phyloP scores from a whole-genome alignment of 108 stramenopile genomes.

The Nitzschia inconspicua region DNA sequence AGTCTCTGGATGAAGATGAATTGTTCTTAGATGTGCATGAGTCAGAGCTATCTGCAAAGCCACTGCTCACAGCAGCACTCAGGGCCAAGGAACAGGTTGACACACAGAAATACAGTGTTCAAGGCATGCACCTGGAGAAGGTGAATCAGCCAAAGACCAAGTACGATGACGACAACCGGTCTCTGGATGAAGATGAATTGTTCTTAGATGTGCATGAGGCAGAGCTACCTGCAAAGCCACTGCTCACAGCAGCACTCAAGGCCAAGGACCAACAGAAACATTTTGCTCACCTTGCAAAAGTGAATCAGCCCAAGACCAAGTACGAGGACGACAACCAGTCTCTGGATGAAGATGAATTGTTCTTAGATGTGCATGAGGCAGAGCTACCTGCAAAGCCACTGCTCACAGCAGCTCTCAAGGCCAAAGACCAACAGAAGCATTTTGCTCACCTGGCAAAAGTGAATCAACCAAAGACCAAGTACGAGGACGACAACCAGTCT shows the following conservation, averaged over 20 bases:
- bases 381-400: constrained; percentile 5
- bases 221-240: not conserved
- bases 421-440: constrained; percentile 7
- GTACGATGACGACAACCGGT: constrained; percentile 1
- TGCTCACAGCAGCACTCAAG: constrained; percentile 14
- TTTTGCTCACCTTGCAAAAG: not conserved
- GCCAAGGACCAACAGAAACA: constrained; percentile 11
- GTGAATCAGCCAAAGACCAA: constrained; percentile 4
- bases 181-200: not conserved
- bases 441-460: too few relatives aligned
- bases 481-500: constrained; percentile 1
- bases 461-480: constrained; percentile 1
- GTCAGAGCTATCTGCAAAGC: not conserved
- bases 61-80: constrained; percentile 8
- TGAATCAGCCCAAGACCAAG: constrained; percentile 4
- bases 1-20: too few relatives aligned
- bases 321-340: constrained; percentile 5
- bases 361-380: constrained; percentile 17
- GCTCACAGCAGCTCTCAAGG: constrained; percentile 15
- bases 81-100: constrained; percentile 8
- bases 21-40: too few relatives aligned
- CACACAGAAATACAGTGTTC: too few relatives aligned
- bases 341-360: not conserved
- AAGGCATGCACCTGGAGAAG: not conserved
- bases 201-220: constrained; percentile 22